Conservation (phyloP, 192 early-diverging fungal genomes). For the Coemansia aciculifera region DNA sequence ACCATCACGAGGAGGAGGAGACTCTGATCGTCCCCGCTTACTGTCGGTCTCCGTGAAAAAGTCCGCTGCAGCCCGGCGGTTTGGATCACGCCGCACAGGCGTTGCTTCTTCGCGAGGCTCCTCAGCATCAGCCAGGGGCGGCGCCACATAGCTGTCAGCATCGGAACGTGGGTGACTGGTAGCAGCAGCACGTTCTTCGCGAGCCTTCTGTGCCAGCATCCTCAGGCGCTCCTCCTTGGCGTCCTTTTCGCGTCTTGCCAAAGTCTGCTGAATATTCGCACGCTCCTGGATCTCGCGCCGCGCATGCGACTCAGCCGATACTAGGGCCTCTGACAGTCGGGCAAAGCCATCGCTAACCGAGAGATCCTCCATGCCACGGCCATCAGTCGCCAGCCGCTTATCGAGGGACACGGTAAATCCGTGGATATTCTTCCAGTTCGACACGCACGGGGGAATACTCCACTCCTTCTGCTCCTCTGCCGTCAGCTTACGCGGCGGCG, state of each 20-base stretch:
- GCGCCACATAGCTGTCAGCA: conserved; percentile 18
- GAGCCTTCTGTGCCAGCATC: conserved; percentile 86
- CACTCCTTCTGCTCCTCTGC: conserved; percentile 96
- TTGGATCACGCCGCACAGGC: conserved; percentile 8
- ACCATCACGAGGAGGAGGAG: conserved; percentile 26
- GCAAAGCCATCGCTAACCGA: conserved; percentile 96
- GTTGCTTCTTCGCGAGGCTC: conserved; percentile 10
- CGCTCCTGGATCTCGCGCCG: conserved; percentile 92
- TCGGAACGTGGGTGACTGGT: background rate
- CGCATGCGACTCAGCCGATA: conserved; percentile 89
- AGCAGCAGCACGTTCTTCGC: conserved; percentile 76
- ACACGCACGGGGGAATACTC: conserved; percentile 98
- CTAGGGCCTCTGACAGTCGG: conserved; percentile 90
- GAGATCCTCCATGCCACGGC: conserved; percentile 89
- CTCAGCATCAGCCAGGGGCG: conserved; percentile 10
- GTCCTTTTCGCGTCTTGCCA: conserved; percentile 93
- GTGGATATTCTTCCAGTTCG: conserved; percentile 99
- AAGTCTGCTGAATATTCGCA: conserved; percentile 83
- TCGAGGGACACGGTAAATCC: conserved; percentile 99
- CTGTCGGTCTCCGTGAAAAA: conserved; percentile 24
- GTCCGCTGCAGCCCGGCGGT: conserved; percentile 29
- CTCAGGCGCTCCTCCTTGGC: conserved; percentile 90
- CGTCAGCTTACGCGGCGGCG: conserved; percentile 94
- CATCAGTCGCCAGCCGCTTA: conserved; percentile 97
- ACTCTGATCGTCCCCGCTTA: conserved; percentile 4